Evolutionary conservation across 805 yeast genomes (phyloP).

Genomic region (Saccharomycopsis synnaedendra): DNA sequence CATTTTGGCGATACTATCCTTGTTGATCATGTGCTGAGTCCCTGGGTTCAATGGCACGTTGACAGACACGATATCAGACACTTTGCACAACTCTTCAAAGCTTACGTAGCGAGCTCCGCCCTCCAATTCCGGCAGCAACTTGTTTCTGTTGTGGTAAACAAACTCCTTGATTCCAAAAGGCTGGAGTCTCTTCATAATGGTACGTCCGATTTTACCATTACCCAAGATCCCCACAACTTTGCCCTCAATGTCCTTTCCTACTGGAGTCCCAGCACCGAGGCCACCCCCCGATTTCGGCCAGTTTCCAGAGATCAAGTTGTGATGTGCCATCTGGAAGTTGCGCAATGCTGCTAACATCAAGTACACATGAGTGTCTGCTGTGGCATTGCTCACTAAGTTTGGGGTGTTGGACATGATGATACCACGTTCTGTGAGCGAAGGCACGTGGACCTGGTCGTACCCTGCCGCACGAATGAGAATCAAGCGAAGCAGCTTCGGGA

Average conservation of each 20-base stretch:
- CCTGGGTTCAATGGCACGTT: conserved; percentile 66
- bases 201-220: conserved; percentile 85
- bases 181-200: conserved; percentile 54
- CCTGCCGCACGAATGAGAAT: conserved; percentile 66
- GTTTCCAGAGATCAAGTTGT: conserved; percentile 40
- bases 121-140: conserved; percentile 51
- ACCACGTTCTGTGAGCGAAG: conserved; percentile 35
- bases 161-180: conserved; percentile 71
- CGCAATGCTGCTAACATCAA: conserved; percentile 53
- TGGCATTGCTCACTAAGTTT: conserved; percentile 53
- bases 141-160: conserved; percentile 60
- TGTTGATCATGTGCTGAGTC: conserved; percentile 62
- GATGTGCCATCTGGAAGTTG: conserved; percentile 53
- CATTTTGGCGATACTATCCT: conserved; percentile 50
- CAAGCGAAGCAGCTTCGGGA: conserved; percentile 43
- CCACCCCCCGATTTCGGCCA: conserved; percentile 49
- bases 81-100: conserved; percentile 52
- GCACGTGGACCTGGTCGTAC: conserved; percentile 59
- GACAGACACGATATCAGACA: conserved; percentile 61
- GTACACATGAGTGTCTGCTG: conserved; percentile 62
- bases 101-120: conserved; percentile 59
- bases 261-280: conserved; percentile 45
- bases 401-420: conserved; percentile 65
- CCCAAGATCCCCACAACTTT: conserved; percentile 74
- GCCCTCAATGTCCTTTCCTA: conserved; percentile 69